phyloP scores from a whole-genome alignment of 1,284 basidiomycete genomes.

The Stygiomarasmius scandens region DNA sequence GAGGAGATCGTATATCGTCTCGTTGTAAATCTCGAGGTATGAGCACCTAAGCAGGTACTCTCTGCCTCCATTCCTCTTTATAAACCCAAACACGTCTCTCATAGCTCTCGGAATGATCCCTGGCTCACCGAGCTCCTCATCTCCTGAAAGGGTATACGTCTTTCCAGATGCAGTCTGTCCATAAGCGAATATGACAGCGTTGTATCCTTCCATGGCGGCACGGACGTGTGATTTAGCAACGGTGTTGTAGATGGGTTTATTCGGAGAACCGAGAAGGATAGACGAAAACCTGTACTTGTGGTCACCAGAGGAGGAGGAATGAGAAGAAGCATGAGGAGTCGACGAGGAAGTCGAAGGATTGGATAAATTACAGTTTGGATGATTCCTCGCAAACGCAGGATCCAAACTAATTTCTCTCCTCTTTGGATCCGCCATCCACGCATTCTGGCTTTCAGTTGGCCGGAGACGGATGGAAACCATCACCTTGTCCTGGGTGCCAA shows the following conservation, averaged over 20 bases:
- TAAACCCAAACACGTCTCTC: slow-evolving; percentile 80
- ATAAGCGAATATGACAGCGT: slow-evolving; percentile 93
- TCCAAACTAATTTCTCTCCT: slow-evolving; percentile 59
- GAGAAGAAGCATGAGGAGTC: slow-evolving; percentile 6
- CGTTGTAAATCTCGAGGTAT: slow-evolving; percentile 98
- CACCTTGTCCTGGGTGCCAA: slow-evolving; percentile 80
- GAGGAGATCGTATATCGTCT: slow-evolving; percentile 86
- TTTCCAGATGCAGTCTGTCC: slow-evolving; percentile 92
- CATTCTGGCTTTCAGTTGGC: slow-evolving; percentile 16
- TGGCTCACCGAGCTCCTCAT: slow-evolving; percentile 66
- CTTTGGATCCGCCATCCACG: slow-evolving; percentile 56
- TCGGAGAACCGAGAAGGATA: slow-evolving; percentile 81
- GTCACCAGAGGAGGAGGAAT: slow-evolving; percentile 24
- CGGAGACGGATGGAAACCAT: slow-evolving; percentile 82
- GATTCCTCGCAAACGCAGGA: slow-evolving; percentile 42
- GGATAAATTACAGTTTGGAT: slow-evolving; percentile 61
- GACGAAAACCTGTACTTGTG: slow-evolving; percentile 71
- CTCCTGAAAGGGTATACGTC: slow-evolving; percentile 89
- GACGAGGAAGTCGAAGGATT: slow-evolving; percentile 30
- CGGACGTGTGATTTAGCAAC: slow-evolving; percentile 87
- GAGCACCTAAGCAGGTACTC: slow-evolving; percentile 95
- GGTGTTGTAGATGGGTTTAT: slow-evolving; percentile 83
- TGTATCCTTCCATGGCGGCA: slow-evolving; percentile 96
- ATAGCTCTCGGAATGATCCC: slow-evolving; percentile 95
- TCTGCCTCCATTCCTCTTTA: slow-evolving; percentile 70